Conservation (phyloP, 805 yeast genomes). For the Torulaspora maleeae region DNA sequence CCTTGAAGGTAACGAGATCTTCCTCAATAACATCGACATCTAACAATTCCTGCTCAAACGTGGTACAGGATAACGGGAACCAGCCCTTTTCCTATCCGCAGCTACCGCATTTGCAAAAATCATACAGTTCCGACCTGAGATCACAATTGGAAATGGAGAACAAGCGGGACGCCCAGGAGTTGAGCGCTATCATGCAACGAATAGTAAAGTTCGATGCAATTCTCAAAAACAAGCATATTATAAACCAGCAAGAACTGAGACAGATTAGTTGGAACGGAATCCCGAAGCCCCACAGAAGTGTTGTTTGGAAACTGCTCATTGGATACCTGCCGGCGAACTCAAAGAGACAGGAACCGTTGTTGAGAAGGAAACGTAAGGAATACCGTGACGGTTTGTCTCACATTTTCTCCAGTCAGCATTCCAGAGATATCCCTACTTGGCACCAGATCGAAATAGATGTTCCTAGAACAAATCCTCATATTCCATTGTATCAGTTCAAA, state of each 20-base stretch:
- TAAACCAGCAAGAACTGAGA: slow-evolving; percentile 66
- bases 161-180: slow-evolving; percentile 37
- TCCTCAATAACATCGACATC: slow-evolving; percentile 25
- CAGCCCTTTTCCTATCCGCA: slow-evolving; percentile 27
- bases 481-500: slow-evolving; percentile 62
- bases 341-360: slow-evolving; percentile 62
- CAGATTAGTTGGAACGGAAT: slow-evolving; percentile 93
- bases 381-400: slow-evolving; percentile 70
- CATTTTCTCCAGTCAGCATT: slow-evolving; percentile 48
- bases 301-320: slow-evolving; percentile 82
- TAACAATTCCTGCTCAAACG: slow-evolving; percentile 10
- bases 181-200: slow-evolving; percentile 57
- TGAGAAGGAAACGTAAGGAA: slow-evolving; percentile 79
- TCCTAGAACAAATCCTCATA: slow-evolving; percentile 86
- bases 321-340: slow-evolving; percentile 89
- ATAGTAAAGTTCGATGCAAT: slow-evolving; percentile 64
- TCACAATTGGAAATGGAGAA: slow-evolving; percentile 28
- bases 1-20: slow-evolving; percentile 20
- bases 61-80: slow-evolving; percentile 8
- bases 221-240: slow-evolving; percentile 46
- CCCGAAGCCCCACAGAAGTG: slow-evolving; percentile 73
- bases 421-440: slow-evolving; percentile 75
- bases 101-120: slow-evolving; percentile 27
- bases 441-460: slow-evolving; percentile 95
- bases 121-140: slow-evolving; percentile 21